Evolutionary conservation across 1,139 yeast genomes (phyloP), one percentile per base, ranked within the genome.

Genomic region (Debaryomyces robertsiae): DNA sequence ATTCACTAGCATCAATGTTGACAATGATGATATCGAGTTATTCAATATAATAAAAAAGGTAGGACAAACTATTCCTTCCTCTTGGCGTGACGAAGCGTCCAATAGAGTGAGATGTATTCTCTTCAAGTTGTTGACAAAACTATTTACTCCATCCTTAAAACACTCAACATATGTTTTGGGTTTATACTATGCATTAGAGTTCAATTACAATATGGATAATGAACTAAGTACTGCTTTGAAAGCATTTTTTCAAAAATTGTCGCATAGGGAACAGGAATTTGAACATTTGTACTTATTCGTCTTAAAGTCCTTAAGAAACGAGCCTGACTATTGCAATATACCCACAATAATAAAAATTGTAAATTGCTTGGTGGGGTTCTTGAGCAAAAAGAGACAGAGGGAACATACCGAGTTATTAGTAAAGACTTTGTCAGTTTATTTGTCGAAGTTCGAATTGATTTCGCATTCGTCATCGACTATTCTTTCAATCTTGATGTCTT

Each of bases 41-140:
- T 11, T 36, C 7, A n/a, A 15, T 4, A 25, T 42, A 9, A 39
- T 44, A 14, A 44, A 43, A 27, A 27, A 15, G 4, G 28, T 49
- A 10, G 49, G 47, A 10, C 28, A 27, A 11, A 36, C 27, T 3
- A 35, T 47, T 10, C 15, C 41, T 3, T 10, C 17, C 10, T 2
- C 19, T 16, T n/a, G 27, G 6, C 18, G 27, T 17, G 15, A 27
- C 9, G 10, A 9, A 14, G 11, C 32, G 7, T 27, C 28, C 9
- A 31, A 43, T 23, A 40, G 36, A 15, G 29, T 39, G 2, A 53
- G 58, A 25, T 46, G 47, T 1, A 54, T 55, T 9, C 43, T 69
- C 23, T 73, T 69, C 46, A 41, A 57, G 5, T 46, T 73, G 9
- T 51, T 60, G 24, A 43, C 67, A 3, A 56, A 57, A 24, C 36